Percentiles rank a stretch among this genome's conserved stretches.
These are phyloP conservation scores for Kodamaea leandrae DNA, from an alignment of 805 yeast species.

Conservation along the genomic window DNA sequence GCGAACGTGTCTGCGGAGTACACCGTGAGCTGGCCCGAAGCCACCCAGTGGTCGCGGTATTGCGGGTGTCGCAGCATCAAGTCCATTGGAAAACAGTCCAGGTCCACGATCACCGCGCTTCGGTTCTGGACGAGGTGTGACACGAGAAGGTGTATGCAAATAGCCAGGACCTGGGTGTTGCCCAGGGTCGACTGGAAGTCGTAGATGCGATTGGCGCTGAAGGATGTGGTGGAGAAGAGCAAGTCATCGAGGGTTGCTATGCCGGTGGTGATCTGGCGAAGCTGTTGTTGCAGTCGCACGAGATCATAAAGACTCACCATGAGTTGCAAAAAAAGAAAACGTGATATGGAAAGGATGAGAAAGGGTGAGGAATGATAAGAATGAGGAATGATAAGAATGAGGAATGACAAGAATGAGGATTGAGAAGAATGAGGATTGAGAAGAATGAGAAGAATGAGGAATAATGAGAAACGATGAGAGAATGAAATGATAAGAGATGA, in stretches of 20 bases:
- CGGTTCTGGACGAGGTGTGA: slow-evolving; percentile 25
- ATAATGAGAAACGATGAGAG: no score
- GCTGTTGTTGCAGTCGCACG: slow-evolving; percentile 24
- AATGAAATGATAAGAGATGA: no score
- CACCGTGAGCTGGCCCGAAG: slow-evolving; percentile 11
- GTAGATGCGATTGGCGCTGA: slow-evolving; percentile 23
- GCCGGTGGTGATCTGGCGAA: slow-evolving; percentile 27
- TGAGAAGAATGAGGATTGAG: no score
- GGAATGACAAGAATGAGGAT: no score
- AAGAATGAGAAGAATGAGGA: no score
- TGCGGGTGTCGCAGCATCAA: slow-evolving; percentile 19
- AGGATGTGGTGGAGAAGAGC: slow-evolving; percentile 14
- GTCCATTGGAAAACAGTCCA: slow-evolving; percentile 30
- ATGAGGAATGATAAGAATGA: no score
- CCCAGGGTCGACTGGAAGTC: slow-evolving; percentile 41
- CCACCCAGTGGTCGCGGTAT: slow-evolving; percentile 22
- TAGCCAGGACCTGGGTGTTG: slow-evolving; percentile 19
- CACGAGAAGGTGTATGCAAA: slow-evolving; percentile 23
- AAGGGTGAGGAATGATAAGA: not conserved
- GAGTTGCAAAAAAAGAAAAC: not conserved
- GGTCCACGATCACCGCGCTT: slow-evolving; percentile 29
- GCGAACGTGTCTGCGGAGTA: slow-evolving; percentile 28
- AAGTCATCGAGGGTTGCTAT: slow-evolving; percentile 28
- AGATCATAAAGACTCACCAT: slow-evolving; percentile 35
- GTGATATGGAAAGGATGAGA: not conserved